phyloP scores from a whole-genome alignment of 2,329 filamentous ascomycete species.

The Triangularia setosa region DNA sequence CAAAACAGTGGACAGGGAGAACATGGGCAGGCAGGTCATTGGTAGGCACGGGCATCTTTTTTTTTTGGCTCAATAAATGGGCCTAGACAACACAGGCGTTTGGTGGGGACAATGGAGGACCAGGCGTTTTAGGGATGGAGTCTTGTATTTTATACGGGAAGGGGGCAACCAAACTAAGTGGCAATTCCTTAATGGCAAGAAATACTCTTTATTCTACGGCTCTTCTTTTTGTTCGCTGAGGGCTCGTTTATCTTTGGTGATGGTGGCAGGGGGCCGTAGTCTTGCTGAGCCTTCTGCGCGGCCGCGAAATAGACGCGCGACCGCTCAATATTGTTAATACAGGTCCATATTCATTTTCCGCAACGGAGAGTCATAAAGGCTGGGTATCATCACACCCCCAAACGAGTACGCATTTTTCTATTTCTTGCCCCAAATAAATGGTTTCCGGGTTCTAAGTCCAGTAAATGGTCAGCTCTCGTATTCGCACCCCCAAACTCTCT shows the following conservation, averaged over 20 bases:
- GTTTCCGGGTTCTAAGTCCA: constrained; percentile 51
- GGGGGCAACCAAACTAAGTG: not conserved
- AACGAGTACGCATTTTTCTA: not conserved
- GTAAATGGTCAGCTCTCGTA: not conserved
- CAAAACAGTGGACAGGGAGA: too few species aligned
- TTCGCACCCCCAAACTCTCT: not conserved
- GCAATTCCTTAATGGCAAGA: not conserved
- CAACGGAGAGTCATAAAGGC: not conserved
- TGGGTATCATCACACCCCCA: constrained; percentile 6
- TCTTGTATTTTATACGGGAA: not conserved
- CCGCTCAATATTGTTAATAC: constrained; percentile 6
- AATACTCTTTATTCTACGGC: not conserved
- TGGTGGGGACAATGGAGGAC: not conserved
- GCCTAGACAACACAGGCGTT: not conserved
- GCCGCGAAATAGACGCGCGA: not conserved
- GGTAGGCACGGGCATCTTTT: not conserved
- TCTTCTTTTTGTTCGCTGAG: not conserved
- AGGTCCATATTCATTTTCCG: not conserved
- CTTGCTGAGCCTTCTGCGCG: not conserved
- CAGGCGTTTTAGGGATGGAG: not conserved
- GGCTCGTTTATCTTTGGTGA: not conserved
- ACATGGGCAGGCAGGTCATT: not conserved
- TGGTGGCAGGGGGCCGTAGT: not conserved
- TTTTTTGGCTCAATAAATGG: not conserved
- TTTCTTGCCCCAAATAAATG: constrained; percentile 49